Conservation (phyloP, 805 yeast genomes). For the Saccharomycopsis sp. region DNA sequence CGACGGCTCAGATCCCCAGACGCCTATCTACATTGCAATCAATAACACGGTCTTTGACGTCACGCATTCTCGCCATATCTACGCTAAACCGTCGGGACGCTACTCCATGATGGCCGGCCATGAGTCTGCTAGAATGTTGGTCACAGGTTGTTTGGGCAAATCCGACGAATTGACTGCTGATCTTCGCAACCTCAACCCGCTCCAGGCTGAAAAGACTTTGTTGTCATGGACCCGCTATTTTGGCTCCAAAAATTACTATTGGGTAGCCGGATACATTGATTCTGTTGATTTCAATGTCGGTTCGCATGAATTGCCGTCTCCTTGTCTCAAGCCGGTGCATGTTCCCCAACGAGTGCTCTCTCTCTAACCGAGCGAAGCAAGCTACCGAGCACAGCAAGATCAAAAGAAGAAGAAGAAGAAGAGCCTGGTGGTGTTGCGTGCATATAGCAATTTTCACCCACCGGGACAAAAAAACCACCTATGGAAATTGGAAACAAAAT, state of each 20-base stretch:
- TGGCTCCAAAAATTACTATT: slow-evolving; percentile 9
- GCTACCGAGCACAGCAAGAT: too few relatives aligned
- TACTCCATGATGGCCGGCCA: slow-evolving; percentile 54
- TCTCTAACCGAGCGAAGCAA: too few relatives aligned
- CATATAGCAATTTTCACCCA: neutral
- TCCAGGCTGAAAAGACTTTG: slow-evolving; percentile 31
- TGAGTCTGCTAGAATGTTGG: slow-evolving; percentile 64
- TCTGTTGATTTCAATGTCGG: neutral
- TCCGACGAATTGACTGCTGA: slow-evolving; percentile 57
- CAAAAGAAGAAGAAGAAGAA: too few relatives aligned
- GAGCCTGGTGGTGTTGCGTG: too few relatives aligned
- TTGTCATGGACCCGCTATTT: slow-evolving; percentile 11
- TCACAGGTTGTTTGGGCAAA: slow-evolving; percentile 59
- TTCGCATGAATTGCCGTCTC: slow-evolving; percentile 2
- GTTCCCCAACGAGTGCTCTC: slow-evolving; percentile 1
- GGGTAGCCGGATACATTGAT: slow-evolving; percentile 14
- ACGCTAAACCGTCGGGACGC: slow-evolving; percentile 49
- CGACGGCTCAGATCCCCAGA: slow-evolving; percentile 40
- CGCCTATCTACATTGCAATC: slow-evolving; percentile 54
- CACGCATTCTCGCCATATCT: slow-evolving; percentile 39
- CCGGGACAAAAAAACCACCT: neutral
- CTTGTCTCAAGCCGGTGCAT: slow-evolving; percentile 5
- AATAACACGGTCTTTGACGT: slow-evolving; percentile 65
- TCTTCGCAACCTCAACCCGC: slow-evolving; percentile 49
- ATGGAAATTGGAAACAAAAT: neutral